A percentile compares a stretch with the other conserved stretches of the same genome.
These are phyloP conservation scores for Falciphora oryzae DNA, from an alignment of 2,329 filamentous ascomycete species.

Conservation along the genomic window DNA sequence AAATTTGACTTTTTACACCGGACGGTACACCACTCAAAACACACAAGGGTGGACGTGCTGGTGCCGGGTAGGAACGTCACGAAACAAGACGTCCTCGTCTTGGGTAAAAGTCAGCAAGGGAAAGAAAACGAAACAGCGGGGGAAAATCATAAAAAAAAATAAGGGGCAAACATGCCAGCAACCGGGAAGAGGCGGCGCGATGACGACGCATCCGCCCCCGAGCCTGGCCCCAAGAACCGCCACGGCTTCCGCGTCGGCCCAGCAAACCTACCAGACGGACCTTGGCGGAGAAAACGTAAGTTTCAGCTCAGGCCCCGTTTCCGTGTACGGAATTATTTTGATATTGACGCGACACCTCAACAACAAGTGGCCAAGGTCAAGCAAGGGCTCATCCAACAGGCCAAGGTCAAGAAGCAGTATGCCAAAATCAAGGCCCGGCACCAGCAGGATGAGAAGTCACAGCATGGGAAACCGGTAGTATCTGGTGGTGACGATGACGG, in stretches of 20 bases:
- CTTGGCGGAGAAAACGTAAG: conserved; percentile 9
- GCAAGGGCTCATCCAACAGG: conserved; percentile 79
- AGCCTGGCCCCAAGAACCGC: conserved; percentile 35
- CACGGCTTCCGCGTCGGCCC: conserved; percentile 84
- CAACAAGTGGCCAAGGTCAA: conserved; percentile 58
- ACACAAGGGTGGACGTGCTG: background rate
- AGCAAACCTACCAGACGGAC: conserved; percentile 63
- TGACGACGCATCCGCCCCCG: background rate
- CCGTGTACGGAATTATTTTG: background rate
- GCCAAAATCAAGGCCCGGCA: conserved; percentile 70
- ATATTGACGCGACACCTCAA: background rate
- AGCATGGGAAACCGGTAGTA: background rate
- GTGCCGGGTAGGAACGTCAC: too few species aligned
- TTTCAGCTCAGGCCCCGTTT: background rate
- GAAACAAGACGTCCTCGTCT: background rate
- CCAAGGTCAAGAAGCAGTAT: conserved; percentile 89
- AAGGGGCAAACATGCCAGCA: conserved; percentile 3
- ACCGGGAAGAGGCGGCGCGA: conserved; percentile 1
- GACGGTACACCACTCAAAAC: background rate
- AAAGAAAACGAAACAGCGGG: background rate
- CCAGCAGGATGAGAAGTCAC: conserved; percentile 13
- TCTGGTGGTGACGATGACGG: background rate
- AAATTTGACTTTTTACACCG: background rate
- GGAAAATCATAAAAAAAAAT: conserved; percentile 4
- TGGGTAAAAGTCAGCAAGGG: too few species aligned